These are phyloP conservation scores for Beauveria sp. DNA, from an alignment of 2,329 filamentous ascomycete genomes.

Conservation along the genomic window DNA sequence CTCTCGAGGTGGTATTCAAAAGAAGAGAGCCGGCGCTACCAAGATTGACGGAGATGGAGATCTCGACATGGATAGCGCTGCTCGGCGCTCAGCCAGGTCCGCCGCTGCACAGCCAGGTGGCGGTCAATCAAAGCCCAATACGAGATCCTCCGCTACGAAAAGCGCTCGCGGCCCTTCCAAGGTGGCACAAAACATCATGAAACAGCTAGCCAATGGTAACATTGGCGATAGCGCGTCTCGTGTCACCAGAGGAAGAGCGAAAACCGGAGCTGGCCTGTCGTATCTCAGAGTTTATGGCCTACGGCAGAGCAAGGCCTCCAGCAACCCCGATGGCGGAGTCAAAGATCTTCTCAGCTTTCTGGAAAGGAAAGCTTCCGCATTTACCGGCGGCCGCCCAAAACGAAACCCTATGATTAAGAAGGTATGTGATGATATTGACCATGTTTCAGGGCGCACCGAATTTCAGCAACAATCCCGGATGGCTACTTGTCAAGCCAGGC, in stretches of 20 bases:
- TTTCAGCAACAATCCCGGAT: conserved; percentile 39
- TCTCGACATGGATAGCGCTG: conserved; percentile 46
- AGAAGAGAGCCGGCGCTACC: conserved; percentile 33
- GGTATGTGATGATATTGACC: conserved; percentile 53
- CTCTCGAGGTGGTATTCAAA: conserved; percentile 43
- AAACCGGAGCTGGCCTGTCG: conserved; percentile 19
- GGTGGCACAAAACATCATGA: conserved; percentile 36
- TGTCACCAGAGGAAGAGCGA: conserved; percentile 21
- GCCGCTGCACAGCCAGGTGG: conserved; percentile 17
- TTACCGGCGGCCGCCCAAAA: conserved; percentile 35
- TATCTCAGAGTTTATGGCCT: conserved; percentile 52
- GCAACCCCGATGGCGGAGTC: conserved; percentile 59
- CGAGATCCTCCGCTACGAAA: conserved; percentile 18
- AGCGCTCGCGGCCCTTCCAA: conserved; percentile 26
- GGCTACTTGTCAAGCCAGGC: background rate
- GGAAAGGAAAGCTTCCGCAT: conserved; percentile 59
- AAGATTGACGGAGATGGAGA: conserved; percentile 50
- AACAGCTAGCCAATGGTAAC: conserved; percentile 31
- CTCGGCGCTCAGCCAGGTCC: conserved; percentile 27
- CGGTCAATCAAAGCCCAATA: conserved; percentile 23
- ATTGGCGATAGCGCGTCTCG: conserved; percentile 26
- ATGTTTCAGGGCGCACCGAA: conserved; percentile 20
- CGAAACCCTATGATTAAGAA: conserved; percentile 61
- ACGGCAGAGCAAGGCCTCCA: conserved; percentile 59
- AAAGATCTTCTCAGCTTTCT: conserved; percentile 59